Percentiles rank a stretch among this genome's conserved stretches.
Conservation (phyloP, 1,284 basidiomycete species). For the Pseudozyma tsukubaensis region DNA sequence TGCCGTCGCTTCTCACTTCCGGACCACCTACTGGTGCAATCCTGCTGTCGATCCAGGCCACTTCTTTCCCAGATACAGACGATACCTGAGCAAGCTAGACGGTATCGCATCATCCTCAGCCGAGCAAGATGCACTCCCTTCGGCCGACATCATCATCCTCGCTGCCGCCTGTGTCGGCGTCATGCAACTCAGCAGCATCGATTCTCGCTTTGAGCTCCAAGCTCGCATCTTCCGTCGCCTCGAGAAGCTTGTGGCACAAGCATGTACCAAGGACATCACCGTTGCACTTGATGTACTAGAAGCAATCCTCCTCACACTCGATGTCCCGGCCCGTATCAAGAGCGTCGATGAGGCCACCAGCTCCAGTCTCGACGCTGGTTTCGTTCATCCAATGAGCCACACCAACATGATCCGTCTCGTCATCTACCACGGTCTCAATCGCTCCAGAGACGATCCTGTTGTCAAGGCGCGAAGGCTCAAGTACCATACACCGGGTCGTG, state of each 20-base stretch:
- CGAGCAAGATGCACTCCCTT: constrained; percentile 20
- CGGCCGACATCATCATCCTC: constrained; percentile 37
- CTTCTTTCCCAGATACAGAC: constrained; percentile 33
- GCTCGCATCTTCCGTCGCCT: constrained; percentile 41
- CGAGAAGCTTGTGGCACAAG: constrained; percentile 33
- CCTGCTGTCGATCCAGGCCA: constrained; percentile 31
- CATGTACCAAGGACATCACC: constrained; percentile 34
- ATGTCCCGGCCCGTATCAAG: constrained; percentile 29
- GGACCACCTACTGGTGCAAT: constrained; percentile 43
- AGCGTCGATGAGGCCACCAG: constrained; percentile 28
- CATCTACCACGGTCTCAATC: constrained; percentile 43
- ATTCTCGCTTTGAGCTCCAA: constrained; percentile 41
- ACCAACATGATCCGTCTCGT: constrained; percentile 41
- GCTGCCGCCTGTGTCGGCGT: constrained; percentile 42
- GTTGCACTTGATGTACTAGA: constrained; percentile 37
- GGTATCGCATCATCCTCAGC: constrained; percentile 18
- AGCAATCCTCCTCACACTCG: constrained; percentile 36
- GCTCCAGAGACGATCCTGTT: constrained; percentile 34
- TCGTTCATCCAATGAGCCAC: constrained; percentile 40
- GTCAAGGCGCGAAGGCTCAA: constrained; percentile 29
- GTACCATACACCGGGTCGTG: constrained; percentile 12
- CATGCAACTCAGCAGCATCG: constrained; percentile 21
- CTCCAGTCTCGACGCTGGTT: constrained; percentile 34
- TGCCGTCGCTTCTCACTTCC: constrained; percentile 33
- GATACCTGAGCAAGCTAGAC: constrained; percentile 28